Evolutionary conservation across 1,284 basidiomycete species (phyloP).

Genomic region (Apiotrichum montevideense): DNA sequence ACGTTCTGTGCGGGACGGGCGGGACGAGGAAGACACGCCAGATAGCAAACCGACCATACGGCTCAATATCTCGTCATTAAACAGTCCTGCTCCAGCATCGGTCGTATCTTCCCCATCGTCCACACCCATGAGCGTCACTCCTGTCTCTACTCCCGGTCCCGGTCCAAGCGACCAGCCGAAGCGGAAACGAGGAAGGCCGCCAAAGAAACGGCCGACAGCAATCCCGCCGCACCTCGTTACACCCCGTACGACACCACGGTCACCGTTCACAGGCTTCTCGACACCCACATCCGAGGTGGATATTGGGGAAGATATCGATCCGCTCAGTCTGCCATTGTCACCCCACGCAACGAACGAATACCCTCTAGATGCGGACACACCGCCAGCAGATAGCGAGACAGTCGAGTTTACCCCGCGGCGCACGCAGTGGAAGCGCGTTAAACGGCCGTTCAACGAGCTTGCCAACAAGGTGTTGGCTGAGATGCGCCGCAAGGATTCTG

Average conservation of each 20-base stretch:
- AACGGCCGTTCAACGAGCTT: slow-evolving; percentile 39
- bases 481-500: slow-evolving; percentile 38
- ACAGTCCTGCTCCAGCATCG: slow-evolving; percentile 2
- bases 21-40: background rate
- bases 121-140: slow-evolving; percentile 9
- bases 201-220: slow-evolving; percentile 9
- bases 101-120: slow-evolving; percentile 7
- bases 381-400: background rate
- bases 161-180: slow-evolving; percentile 1
- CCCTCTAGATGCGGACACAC: background rate
- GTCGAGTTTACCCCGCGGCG: slow-evolving; percentile 14
- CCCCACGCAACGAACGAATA: slow-evolving; percentile 3
- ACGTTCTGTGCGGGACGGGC: background rate
- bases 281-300: slow-evolving; percentile 7
- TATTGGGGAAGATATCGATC: slow-evolving; percentile 11
- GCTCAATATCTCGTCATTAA: slow-evolving; percentile 1
- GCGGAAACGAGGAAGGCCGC: slow-evolving; percentile 9
- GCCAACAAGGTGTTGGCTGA: slow-evolving; percentile 35
- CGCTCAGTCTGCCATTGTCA: slow-evolving; percentile 13
- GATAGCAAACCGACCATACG: background rate
- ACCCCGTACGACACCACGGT: slow-evolving; percentile 3
- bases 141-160: slow-evolving; percentile 12
- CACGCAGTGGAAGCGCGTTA: slow-evolving; percentile 34
- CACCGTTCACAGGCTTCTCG: slow-evolving; percentile 2
- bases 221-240: slow-evolving; percentile 21